phyloP scores from a whole-genome alignment of 164 flowering plant genomes.

The Chimonanthus praecox region DNA sequence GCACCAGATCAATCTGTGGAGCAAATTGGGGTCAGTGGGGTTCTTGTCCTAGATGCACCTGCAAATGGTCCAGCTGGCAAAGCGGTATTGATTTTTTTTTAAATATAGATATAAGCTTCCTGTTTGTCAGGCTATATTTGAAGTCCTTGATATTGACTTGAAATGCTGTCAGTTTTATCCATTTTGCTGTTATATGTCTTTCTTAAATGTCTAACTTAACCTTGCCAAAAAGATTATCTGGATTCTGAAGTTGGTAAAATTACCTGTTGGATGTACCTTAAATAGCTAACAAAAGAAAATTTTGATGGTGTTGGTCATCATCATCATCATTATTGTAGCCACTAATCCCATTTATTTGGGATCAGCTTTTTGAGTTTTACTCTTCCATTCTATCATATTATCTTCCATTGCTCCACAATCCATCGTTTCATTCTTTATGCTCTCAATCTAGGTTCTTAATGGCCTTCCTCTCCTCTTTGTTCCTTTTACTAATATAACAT shows the following conservation, averaged over 20 bases:
- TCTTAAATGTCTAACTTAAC: neutral
- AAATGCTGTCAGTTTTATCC: neutral
- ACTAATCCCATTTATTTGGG: no score
- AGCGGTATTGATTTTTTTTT: slow-evolving; percentile 47
- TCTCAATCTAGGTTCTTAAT: no score
- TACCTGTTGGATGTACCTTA: neutral
- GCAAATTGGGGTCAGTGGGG: slow-evolving; percentile 94
- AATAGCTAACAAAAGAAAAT: neutral
- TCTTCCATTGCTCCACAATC: no score
- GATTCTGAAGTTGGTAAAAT: neutral
- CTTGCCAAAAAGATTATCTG: neutral
- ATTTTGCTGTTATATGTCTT: neutral
- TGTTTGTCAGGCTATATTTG: neutral
- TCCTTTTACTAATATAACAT: no score
- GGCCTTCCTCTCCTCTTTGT: no score
- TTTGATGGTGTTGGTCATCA: no score
- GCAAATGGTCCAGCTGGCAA: slow-evolving; percentile 92
- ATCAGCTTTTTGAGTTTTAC: no score
- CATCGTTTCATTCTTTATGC: no score
- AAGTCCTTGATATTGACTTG: neutral
- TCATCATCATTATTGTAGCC: no score
- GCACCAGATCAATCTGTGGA: slow-evolving; percentile 99
- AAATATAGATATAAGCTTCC: neutral
- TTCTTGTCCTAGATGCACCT: slow-evolving; percentile 94
- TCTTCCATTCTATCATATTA: no score